Percentiles rank a stretch among this genome's conserved stretches.
Evolutionary conservation across 148 eudicot genomes (phyloP).

Genomic region (Cornus florida): DNA sequence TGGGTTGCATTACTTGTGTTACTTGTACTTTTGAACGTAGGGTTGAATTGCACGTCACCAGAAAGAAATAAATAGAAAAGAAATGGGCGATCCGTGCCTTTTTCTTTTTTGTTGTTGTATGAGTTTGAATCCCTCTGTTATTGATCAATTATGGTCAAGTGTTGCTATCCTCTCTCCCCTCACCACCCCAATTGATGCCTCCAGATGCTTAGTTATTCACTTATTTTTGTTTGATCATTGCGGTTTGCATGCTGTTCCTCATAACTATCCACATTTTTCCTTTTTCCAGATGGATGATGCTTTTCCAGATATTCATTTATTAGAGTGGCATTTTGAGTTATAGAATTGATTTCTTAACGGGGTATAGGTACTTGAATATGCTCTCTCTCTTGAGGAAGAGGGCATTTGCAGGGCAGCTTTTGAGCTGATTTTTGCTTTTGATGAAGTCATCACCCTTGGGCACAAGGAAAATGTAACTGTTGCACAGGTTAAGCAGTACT

Average conservation of each 20-base stretch:
- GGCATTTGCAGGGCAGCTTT: conserved; percentile 83
- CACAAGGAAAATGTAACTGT: conserved; percentile 95
- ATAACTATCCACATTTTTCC: no score
- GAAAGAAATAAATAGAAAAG: no score
- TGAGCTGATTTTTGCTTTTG: conserved; percentile 93
- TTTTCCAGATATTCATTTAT: neutral
- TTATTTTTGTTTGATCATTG: neutral
- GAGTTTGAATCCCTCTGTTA: neutral
- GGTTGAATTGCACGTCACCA: no score
- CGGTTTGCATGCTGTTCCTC: neutral
- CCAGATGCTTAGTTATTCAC: neutral
- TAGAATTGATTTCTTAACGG: conserved; percentile 44
- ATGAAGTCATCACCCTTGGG: conserved; percentile 89
- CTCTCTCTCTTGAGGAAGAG: conserved; percentile 83
- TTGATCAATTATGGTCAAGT: no score
- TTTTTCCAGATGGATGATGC: neutral
- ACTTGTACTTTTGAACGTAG: no score
- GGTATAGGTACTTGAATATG: conserved; percentile 84
- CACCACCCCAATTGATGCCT: neutral
- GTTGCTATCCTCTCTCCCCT: neutral
- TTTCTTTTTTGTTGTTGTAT: neutral
- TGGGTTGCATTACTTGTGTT: neutral
- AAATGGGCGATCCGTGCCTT: neutral
- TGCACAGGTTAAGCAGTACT: conserved; percentile 93
- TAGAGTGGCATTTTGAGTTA: neutral